Conservation (phyloP, 2,329 filamentous ascomycete species). For the Scytalidium sp. region DNA sequence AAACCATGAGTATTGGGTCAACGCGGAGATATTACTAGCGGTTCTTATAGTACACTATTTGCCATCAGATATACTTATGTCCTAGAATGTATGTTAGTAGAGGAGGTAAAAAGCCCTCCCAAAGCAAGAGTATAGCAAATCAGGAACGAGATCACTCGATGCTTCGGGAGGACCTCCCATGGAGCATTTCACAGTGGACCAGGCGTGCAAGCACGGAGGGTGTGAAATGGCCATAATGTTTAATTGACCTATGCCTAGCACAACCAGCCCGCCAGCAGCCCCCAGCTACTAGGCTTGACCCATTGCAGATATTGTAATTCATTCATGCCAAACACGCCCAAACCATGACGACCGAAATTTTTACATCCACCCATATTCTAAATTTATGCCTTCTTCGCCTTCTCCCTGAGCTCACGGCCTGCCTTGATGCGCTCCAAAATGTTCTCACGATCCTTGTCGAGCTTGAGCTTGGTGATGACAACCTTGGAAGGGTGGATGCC, state of each 20-base stretch:
- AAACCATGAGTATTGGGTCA: slow-evolving; percentile 69
- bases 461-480: slow-evolving; percentile 97
- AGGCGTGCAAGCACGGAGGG: slow-evolving; percentile 34
- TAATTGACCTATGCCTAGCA: slow-evolving; percentile 28
- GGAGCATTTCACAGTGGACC: slow-evolving; percentile 64
- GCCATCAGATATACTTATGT: slow-evolving; percentile 11
- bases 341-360: slow-evolving; percentile 2
- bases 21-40: slow-evolving; percentile 91
- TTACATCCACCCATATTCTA: background rate
- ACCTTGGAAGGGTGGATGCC: slow-evolving; percentile 96
- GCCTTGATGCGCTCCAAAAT: slow-evolving; percentile 83
- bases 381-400: slow-evolving; percentile 39
- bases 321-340: slow-evolving; percentile 19
- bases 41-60: slow-evolving; percentile 18
- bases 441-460: slow-evolving; percentile 90
- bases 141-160: slow-evolving; percentile 14
- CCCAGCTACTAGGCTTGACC: slow-evolving; percentile 7
- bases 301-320: slow-evolving; percentile 15
- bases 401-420: slow-evolving; percentile 73
- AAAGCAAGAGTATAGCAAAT: slow-evolving; percentile 30
- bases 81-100: slow-evolving; percentile 17
- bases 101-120: slow-evolving; percentile 16
- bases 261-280: slow-evolving; percentile 10
- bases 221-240: slow-evolving; percentile 69
- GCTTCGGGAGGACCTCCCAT: slow-evolving; percentile 74